Evolutionary conservation across 192 early-diverging fungal genomes (phyloP), one percentile per base, ranked within the genome.

Genomic region (Rhizophagus sp.): DNA sequence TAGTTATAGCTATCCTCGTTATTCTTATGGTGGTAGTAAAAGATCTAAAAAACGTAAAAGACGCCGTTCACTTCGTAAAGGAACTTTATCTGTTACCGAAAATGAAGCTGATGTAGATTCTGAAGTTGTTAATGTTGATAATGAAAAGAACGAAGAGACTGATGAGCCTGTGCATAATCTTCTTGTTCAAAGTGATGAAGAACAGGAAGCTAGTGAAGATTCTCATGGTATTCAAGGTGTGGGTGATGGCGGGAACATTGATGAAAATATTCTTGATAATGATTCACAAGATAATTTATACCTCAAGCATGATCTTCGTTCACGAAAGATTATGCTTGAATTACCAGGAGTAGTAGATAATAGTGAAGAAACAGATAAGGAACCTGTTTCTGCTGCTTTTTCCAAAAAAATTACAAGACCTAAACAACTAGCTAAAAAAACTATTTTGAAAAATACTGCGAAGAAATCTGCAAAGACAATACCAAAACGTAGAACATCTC

Each of bases 21-120:
- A 57, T 57, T 57, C 50, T 57, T 57, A 57, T 19, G 17, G 50
- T 15, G 3, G 50, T 19, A 19, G 50, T 17, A 15, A 17, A 57
- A 57, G 17, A 50, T 73, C 70, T 13, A 73, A 50, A 34, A 50
- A 15, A 50, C 70, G 70, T 50, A 30, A 44, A 73, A n/a, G 13
- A 27, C 30, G 12, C 27, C 39, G 22, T 73, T 13, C 9, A 24
- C 6, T 15, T 50, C 70, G 24, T 50, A 25, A 30, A 73, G 47
- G 0, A 49, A 24, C 41, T 19, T 44, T 49, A 39, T 73, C 70
- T 25, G 44, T 24, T 24, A 73, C 22, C 4, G 70, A 73, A 25
- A 73, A 73, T 49, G 70, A 73, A 27, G 70, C 70, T 27, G 47
- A 73, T 73, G 70, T 27, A 13, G 47, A 50, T 27, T 57, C 17